Percentiles rank a stretch among this genome's conserved stretches.
Evolutionary conservation across 2,329 filamentous ascomycete species (phyloP).

Genomic region (Colletotrichum horii): DNA sequence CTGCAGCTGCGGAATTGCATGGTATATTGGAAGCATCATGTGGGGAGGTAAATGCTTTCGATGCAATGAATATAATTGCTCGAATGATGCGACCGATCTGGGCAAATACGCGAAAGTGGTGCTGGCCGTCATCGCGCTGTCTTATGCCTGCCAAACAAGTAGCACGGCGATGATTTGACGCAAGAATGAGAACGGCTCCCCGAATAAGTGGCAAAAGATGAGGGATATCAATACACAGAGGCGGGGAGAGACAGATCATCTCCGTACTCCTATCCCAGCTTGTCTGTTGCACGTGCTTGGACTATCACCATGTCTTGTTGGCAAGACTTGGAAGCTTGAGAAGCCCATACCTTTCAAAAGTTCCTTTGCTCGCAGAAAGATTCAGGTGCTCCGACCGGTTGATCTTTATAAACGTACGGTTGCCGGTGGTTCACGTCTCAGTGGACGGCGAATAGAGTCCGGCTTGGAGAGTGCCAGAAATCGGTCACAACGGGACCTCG

Average conservation of each 20-base stretch:
- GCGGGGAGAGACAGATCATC: no score
- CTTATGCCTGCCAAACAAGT: neutral
- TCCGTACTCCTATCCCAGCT: neutral
- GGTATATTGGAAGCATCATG: neutral
- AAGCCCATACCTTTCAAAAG: no score
- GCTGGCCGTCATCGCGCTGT: no score
- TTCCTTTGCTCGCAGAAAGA: no score
- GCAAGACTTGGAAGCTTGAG: neutral
- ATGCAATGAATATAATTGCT: no score
- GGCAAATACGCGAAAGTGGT: no score
- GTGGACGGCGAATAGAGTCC: neutral
- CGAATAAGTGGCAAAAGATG: neutral
- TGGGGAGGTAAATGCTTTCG: accelerated
- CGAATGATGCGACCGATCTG: no score
- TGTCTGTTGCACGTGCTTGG: neutral
- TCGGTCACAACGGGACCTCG: neutral
- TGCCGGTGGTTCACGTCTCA: no score
- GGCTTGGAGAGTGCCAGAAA: neutral
- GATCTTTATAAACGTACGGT: no score
- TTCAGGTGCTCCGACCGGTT: no score
- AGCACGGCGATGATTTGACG: neutral
- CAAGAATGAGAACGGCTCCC: neutral
- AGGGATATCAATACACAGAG: accelerated
- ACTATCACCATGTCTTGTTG: neutral
- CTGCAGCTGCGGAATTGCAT: accelerated